These are phyloP conservation scores for Dentipellis fragilis DNA, from an alignment of 768 basidiomycete genomes.

Conservation along the genomic window DNA sequence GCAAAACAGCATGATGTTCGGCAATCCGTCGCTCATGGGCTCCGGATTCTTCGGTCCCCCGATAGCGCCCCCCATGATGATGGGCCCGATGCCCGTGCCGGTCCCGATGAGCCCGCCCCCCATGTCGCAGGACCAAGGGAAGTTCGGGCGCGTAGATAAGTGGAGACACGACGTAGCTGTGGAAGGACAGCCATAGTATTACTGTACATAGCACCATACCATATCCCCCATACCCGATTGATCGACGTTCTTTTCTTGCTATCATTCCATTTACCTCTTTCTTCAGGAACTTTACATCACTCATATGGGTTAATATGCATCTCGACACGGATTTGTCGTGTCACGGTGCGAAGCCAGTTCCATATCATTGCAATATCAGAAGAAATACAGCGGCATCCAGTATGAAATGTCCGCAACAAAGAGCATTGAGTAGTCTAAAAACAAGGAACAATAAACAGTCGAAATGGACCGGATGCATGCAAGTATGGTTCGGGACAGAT, in stretches of 20 bases:
- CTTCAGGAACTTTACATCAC: not conserved
- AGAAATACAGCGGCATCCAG: slow-evolving; percentile 14
- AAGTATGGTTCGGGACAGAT: not conserved
- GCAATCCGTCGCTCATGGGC: slow-evolving; percentile 53
- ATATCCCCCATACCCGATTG: slow-evolving; percentile 8
- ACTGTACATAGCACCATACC: not conserved
- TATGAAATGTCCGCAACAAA: slow-evolving; percentile 8
- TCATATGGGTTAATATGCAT: not conserved
- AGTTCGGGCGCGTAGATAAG: slow-evolving; percentile 64
- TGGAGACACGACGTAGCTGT: slow-evolving; percentile 76
- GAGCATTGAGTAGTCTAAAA: slow-evolving; percentile 9
- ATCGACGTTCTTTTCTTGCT: not conserved
- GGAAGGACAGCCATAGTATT: slow-evolving; percentile 37
- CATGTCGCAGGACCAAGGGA: slow-evolving; percentile 51
- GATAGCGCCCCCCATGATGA: slow-evolving; percentile 23
- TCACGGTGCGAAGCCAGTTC: not conserved
- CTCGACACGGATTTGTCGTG: slow-evolving; percentile 7
- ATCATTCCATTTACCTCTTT: not conserved
- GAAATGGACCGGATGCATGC: not conserved
- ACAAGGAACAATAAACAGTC: slow-evolving; percentile 4
- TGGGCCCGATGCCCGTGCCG: slow-evolving; percentile 29
- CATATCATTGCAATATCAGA: slow-evolving; percentile 14
- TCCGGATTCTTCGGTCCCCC: slow-evolving; percentile 59
- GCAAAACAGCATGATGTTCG: slow-evolving; percentile 68
- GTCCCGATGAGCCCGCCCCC: slow-evolving; percentile 45